Conservation (phyloP, 345 rosid species). For the Citrus sp. region DNA sequence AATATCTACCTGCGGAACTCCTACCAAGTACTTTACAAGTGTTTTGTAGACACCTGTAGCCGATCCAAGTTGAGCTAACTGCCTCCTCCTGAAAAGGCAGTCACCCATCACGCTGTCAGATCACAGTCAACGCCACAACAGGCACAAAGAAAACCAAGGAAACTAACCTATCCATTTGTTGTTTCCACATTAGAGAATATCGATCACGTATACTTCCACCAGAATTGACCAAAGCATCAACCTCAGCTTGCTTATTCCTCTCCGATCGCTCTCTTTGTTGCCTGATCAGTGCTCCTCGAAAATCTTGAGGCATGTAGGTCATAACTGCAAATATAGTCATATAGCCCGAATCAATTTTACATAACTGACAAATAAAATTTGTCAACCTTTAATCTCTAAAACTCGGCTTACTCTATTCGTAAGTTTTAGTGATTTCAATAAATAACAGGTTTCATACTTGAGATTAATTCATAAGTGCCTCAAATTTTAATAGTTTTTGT, state of each 20-base stretch:
- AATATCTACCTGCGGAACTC: constrained; percentile 89
- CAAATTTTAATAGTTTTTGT: not conserved
- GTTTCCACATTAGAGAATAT: constrained; percentile 89
- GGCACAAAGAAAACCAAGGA: constrained; percentile 9
- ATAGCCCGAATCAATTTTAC: not conserved
- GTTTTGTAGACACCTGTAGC: constrained; percentile 98
- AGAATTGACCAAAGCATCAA: constrained; percentile 72
- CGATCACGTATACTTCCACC: constrained; percentile 76
- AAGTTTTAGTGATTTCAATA: not conserved
- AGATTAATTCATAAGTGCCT: not conserved
- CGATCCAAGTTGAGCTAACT: constrained; percentile 92
- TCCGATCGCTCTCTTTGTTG: constrained; percentile 97
- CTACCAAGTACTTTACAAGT: constrained; percentile 94
- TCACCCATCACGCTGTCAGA: constrained; percentile 18
- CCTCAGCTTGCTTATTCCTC: constrained; percentile 94
- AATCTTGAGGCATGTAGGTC: constrained; percentile 99
- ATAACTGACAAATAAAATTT: not conserved
- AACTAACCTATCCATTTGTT: constrained; percentile 91
- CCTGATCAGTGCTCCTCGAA: constrained; percentile 81
- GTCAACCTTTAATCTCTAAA: not conserved
- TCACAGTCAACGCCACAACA: constrained; percentile 7
- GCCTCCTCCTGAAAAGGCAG: constrained; percentile 68
- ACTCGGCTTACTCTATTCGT: not conserved
- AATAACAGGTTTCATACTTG: not conserved
- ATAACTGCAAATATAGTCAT: constrained; percentile 56